Base-by-base conservation (phyloP, 441 rosid species). In the Pelargonium cotyledonis region DNA sequence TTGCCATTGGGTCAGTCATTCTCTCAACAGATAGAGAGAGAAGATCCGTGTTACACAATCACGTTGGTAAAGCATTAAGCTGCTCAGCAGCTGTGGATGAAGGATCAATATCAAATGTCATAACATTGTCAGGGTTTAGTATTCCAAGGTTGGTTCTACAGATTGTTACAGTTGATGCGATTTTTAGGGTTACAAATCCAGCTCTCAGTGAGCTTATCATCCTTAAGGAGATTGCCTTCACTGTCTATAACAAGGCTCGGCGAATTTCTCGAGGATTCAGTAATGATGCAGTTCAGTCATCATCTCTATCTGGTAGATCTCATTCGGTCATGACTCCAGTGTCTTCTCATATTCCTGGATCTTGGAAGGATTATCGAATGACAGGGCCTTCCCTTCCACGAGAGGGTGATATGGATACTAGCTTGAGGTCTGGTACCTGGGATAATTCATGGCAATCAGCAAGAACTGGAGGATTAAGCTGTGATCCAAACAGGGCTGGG, bases 291-390 rank as follows among this genome's bases (percentile, higher is more conserved):
- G 74, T 78, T 67, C 86, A 83, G 68, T 76, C 93, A 63, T 81
- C 90, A 64, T 85, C 96, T 71, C 68, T 82, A 49, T 82, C 91
- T 63, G 73, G 79, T 74, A 85, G 97, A 80, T 85, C 99, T 68
- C 91, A 86, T 79, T 85, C 88, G 15, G 82, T 78, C 65, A 69
- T 87, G 83, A 68, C 82, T 29, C 90, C 81, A 51, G 79, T 91
- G 90, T 68, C 79, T 73, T 82, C 98, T 71, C 68, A 74, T 68
- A 82, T 87, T 73, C 83, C 92, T 29, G 82, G 91, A 69, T 83
- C 88, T 77, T 96, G 99, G 99, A 95, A 95, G 83, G 98, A 93
- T 70, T 87, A 89, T 61, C 91, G 99, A 79, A 89, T 94, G 72
- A 82, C 91, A 60, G 95, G 91, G 67, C 77, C 94, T 65, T 78